Evolutionary conservation across 129 eudicot genomes (phyloP), one percentile per base, ranked within the genome.

Genomic region (Silybum marianum): DNA sequence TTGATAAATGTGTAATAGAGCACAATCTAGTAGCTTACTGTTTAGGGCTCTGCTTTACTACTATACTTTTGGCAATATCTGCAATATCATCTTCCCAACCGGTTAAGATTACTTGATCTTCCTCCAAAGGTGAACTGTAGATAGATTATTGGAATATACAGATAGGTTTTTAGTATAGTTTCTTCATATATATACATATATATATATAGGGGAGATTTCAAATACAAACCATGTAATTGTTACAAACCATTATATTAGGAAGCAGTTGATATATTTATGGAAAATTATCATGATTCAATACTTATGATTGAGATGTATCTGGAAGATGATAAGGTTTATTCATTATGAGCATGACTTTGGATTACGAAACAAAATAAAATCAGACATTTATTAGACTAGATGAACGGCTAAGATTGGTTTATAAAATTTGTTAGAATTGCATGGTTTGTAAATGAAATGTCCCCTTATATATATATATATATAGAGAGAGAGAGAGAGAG

Each of bases 71-170:
- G 39, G 96, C 96, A 48, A 93, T 87, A 14, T 74, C 58, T 71
- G 89, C 92, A 74, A 93, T 90, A 80, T 88, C 90, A 58, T 83
- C 90, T 87, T 93, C 97, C 97, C 97, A 93, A 3, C 97, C 96
- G 9, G 93, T 90, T 89, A 84, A 82, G 82, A 90, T 87, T 65
- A 75, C 86, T 54, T 87, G 89, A 77, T 88, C 95, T 81, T 72
- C 97, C 77, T 44, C 86, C 82, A 93, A 74, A 34, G 67, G 67
- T 7, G 93, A 40, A 76, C 82, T 85, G 81, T 79, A 78, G 14
- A 69, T 82, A 71, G 78, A 81, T 85, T 85, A 30, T 78, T 39
- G 19, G 63, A 73, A 28, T 24, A 75, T 66, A 42, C 22, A 51
- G 63, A 16, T 58, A 58, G 23, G 66, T 54, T 54, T 54, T n/a